Conservation (phyloP, 2,329 filamentous ascomycete species). For the Aspergillus arachidicola region DNA sequence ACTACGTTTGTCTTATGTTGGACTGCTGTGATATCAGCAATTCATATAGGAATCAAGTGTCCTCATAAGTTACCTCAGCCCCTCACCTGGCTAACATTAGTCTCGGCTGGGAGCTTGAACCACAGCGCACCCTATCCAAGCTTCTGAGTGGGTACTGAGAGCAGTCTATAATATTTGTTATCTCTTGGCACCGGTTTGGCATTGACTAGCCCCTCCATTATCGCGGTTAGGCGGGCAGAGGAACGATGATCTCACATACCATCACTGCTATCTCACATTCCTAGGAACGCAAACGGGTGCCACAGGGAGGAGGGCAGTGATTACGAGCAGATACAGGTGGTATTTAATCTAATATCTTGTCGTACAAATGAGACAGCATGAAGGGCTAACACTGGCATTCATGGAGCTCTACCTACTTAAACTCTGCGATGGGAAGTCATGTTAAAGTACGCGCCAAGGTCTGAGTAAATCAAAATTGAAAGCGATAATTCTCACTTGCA, state of each 20-base stretch:
- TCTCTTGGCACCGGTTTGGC: neutral
- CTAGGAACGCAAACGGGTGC: neutral
- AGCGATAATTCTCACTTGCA: accelerated
- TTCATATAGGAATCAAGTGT: neutral
- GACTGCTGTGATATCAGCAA: neutral
- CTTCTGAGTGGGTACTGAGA: neutral
- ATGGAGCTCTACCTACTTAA: neutral
- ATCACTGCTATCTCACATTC: neutral
- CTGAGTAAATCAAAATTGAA: too few relatives aligned
- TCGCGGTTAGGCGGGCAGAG: too few relatives aligned
- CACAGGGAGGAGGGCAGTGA: neutral
- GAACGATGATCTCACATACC: neutral
- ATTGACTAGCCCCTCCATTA: neutral
- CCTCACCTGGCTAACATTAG: neutral
- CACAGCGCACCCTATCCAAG: neutral
- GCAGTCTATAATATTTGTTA: neutral
- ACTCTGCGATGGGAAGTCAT: too few relatives aligned
- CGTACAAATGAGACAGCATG: neutral
- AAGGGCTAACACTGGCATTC: neutral
- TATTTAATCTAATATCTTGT: neutral
- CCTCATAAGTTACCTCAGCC: neutral
- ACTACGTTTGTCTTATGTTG: neutral
- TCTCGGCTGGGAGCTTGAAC: neutral
- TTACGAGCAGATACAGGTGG: neutral
- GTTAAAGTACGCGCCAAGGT: too few relatives aligned